Evolutionary conservation across 805 yeast species (phyloP).

Genomic region (Zygosaccharomyces gambellarensis): DNA sequence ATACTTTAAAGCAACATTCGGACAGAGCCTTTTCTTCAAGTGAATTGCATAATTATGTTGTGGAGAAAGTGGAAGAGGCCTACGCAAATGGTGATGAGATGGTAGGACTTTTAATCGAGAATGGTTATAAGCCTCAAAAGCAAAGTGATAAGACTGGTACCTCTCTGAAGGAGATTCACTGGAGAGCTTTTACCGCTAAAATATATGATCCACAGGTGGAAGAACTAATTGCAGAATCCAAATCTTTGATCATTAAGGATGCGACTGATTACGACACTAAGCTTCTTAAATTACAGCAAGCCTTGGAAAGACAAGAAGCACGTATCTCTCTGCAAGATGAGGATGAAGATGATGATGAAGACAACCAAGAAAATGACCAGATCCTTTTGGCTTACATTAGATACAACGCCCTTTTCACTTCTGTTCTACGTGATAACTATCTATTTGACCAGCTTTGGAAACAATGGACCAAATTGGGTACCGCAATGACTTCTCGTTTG

Average conservation of each 20-base stretch:
- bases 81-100: conserved; percentile 32
- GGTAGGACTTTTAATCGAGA: conserved; percentile 36
- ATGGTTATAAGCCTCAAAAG: conserved; percentile 33
- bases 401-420: conserved; percentile 59
- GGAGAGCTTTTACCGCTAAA: conserved; percentile 59
- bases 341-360: conserved; percentile 41
- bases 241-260: conserved; percentile 33
- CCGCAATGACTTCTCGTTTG: conserved; percentile 25
- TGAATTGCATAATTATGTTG: conserved; percentile 25
- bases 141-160: conserved; percentile 13
- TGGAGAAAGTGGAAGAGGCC: conserved; percentile 13
- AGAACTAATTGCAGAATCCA: conserved; percentile 45
- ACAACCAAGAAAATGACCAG: conserved; percentile 57
- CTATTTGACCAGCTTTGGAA: conserved; percentile 38
- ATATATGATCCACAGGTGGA: conserved; percentile 72
- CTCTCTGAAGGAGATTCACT: conserved; percentile 45
- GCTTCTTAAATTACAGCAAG: conserved; percentile 64
- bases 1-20: conserved; percentile 28
- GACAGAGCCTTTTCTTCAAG: conserved; percentile 20
- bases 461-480: conserved; percentile 25
- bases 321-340: conserved; percentile 44
- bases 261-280: conserved; percentile 51
- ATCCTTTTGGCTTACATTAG: conserved; percentile 70
- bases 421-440: conserved; percentile 65
- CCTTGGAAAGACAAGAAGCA: conserved; percentile 53